Percentiles rank a stretch among this genome's conserved stretches.
Evolutionary conservation across 2,329 filamentous ascomycete genomes (phyloP).

Genomic region (Colletotrichum eleusines): DNA sequence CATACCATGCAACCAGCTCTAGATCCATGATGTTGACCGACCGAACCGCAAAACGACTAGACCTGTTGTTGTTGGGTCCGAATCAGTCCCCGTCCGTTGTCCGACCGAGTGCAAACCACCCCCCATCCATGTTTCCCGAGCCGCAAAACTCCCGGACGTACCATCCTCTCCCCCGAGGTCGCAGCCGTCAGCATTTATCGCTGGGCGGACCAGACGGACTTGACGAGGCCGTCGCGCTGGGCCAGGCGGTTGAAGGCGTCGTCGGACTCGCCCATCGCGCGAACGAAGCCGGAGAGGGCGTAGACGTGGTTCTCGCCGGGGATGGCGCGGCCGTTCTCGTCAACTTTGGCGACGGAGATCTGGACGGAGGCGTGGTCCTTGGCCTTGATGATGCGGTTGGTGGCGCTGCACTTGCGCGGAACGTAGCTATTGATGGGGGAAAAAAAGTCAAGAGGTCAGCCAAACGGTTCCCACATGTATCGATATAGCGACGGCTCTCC

Average conservation of each 20-base stretch:
- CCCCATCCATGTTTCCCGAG: constrained; percentile 26
- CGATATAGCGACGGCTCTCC: constrained; percentile 10
- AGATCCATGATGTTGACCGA: constrained; percentile 44
- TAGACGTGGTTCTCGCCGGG: constrained; percentile 98
- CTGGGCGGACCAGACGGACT: constrained; percentile 92
- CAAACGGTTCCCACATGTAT: constrained; percentile 20
- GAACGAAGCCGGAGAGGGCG: constrained; percentile 96
- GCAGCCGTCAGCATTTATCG: constrained; percentile 60
- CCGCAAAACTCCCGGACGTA: constrained; percentile 28
- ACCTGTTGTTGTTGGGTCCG: constrained; percentile 23
- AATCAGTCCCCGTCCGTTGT: constrained; percentile 10
- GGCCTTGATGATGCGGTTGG: constrained; percentile 99
- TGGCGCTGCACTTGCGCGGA: constrained; percentile 98
- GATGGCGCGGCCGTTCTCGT: constrained; percentile 95
- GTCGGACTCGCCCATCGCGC: constrained; percentile 97
- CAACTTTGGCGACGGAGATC: constrained; percentile 96
- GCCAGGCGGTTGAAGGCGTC: constrained; percentile 95
- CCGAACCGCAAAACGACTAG: constrained; percentile 43
- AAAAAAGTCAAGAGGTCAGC: constrained; percentile 46
- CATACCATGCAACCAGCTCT: constrained; percentile 43
- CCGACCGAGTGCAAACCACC: constrained; percentile 11
- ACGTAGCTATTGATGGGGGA: constrained; percentile 77
- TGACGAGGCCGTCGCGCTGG: constrained; percentile 96
- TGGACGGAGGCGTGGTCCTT: constrained; percentile 99
- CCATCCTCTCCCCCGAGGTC: constrained; percentile 38